Evolutionary conservation across 1,139 yeast genomes (phyloP).

Genomic region (Magnusiomyces suaveolens): DNA sequence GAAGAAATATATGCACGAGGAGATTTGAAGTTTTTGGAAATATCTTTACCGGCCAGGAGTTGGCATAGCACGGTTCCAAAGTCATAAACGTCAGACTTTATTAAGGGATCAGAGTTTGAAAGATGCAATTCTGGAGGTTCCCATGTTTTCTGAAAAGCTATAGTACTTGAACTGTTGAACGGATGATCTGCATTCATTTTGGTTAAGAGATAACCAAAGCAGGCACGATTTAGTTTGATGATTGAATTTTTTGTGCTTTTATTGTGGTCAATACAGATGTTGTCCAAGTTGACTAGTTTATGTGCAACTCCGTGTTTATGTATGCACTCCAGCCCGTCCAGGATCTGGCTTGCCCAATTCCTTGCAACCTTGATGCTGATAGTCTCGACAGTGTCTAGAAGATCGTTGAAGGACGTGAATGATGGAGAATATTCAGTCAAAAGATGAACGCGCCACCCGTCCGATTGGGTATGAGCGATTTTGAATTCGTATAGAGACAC

Average conservation of each 20-base stretch:
- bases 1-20: background rate
- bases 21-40: slow-evolving; percentile 20
- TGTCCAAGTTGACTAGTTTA: slow-evolving; percentile 52
- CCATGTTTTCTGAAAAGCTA: slow-evolving; percentile 41
- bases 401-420: slow-evolving; percentile 30
- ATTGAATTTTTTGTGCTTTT: slow-evolving; percentile 44
- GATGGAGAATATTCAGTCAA: slow-evolving; percentile 59
- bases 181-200: slow-evolving; percentile 41
- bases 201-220: slow-evolving; percentile 58
- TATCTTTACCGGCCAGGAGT: slow-evolving; percentile 55
- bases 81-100: slow-evolving; percentile 90
- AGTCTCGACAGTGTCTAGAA: slow-evolving; percentile 58
- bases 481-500: slow-evolving; percentile 61
- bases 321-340: slow-evolving; percentile 74
- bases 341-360: slow-evolving; percentile 75
- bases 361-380: slow-evolving; percentile 69
- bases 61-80: slow-evolving; percentile 71
- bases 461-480: slow-evolving; percentile 31
- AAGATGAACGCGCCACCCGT: slow-evolving; percentile 60
- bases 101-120: slow-evolving; percentile 38
- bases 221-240: slow-evolving; percentile 57
- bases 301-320: slow-evolving; percentile 78
- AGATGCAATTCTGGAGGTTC: slow-evolving; percentile 62
- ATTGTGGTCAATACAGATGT: slow-evolving; percentile 46
- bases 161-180: slow-evolving; percentile 29